Evolutionary conservation across 2,329 filamentous ascomycete species (phyloP).

Genomic region (Fusarium sarcochroum): DNA sequence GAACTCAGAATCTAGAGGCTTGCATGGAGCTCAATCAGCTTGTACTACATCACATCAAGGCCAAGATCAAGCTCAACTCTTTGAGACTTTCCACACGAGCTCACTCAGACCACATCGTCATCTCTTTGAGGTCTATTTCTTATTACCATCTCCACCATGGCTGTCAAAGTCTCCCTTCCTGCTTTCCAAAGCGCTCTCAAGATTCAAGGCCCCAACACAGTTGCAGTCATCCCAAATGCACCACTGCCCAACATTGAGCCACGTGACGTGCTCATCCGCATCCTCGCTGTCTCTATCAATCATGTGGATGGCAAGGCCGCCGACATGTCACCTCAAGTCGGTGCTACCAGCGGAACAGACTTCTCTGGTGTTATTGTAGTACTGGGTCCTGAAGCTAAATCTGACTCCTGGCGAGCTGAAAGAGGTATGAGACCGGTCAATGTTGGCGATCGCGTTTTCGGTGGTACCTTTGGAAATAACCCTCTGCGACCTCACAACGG

Average conservation of each 20-base stretch:
- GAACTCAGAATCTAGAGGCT: no score
- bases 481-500: slow-evolving; percentile 1
- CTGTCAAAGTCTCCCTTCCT: neutral
- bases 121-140: no score
- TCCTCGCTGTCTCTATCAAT: neutral
- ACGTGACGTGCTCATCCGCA: neutral
- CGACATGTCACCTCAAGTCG: slow-evolving; percentile 2
- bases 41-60: no score
- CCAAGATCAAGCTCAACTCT: no score
- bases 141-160: neutral
- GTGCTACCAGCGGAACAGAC: neutral
- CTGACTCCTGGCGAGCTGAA: neutral
- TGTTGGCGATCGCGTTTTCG: slow-evolving; percentile 4
- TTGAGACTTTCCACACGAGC: neutral
- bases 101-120: neutral
- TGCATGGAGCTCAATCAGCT: no score
- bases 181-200: slow-evolving; percentile 1
- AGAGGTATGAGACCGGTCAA: neutral
- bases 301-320: neutral
- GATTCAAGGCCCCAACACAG: neutral
- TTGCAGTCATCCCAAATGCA: neutral
- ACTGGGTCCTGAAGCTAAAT: neutral
- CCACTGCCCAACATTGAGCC: slow-evolving; percentile 2
- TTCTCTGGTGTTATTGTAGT: neutral
- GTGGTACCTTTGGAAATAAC: neutral